Conservation (phyloP, 2,329 filamentous ascomycete genomes). For the Penicillium sp. region DNA sequence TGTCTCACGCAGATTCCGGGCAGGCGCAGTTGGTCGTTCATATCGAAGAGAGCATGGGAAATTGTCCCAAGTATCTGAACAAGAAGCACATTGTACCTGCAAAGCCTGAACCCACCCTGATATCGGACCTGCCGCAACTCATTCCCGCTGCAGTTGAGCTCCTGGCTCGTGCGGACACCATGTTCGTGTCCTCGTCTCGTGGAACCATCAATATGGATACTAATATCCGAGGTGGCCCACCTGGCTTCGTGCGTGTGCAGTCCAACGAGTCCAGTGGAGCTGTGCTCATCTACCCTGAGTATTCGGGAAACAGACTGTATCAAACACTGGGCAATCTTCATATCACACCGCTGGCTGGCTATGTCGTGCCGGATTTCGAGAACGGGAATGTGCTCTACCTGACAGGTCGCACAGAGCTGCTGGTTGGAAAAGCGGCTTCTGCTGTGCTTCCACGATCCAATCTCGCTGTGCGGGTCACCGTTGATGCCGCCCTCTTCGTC, state of each 20-base stretch:
- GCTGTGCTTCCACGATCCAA: conserved; percentile 68
- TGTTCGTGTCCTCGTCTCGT: conserved; percentile 74
- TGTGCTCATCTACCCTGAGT: conserved; percentile 76
- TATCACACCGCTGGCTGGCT: conserved; percentile 65
- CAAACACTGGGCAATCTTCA: conserved; percentile 76
- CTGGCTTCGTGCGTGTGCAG: conserved; percentile 71
- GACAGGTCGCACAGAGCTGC: conserved; percentile 68
- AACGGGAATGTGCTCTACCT: conserved; percentile 71
- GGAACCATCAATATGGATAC: conserved; percentile 72
- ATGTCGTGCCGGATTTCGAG: conserved; percentile 73
- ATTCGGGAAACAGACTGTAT: conserved; percentile 80
- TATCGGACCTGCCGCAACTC: conserved; percentile 43
- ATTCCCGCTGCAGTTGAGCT: neutral
- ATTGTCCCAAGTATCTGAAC: conserved; percentile 87
- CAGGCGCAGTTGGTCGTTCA: conserved; percentile 63
- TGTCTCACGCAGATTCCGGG: conserved; percentile 36
- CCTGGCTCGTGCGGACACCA: conserved; percentile 4
- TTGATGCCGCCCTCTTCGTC: conserved; percentile 61
- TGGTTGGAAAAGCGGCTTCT: conserved; percentile 65
- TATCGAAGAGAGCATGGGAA: conserved; percentile 72
- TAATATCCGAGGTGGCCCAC: conserved; percentile 75
- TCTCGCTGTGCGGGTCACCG: conserved; percentile 69
- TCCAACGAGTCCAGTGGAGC: conserved; percentile 52
- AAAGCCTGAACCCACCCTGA: conserved; percentile 55
- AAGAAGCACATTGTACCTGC: conserved; percentile 64